Evolutionary conservation across 768 basidiomycete species (phyloP).

Genomic region (Stropharia rugosoannulata): DNA sequence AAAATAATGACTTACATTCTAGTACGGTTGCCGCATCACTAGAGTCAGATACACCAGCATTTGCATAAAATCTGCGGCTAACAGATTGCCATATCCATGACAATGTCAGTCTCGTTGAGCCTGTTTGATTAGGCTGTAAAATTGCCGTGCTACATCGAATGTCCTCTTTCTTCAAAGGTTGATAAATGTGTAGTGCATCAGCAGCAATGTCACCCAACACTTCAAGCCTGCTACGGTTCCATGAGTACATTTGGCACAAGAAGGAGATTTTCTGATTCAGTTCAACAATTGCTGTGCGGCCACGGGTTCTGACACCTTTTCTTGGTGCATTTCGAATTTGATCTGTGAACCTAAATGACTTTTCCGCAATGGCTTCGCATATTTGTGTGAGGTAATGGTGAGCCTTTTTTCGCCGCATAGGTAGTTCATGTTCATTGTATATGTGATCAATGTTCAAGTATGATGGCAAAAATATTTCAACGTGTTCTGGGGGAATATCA

Average conservation of each 20-base stretch:
- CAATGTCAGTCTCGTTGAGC: neutral
- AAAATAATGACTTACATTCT: neutral
- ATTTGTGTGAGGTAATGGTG: neutral
- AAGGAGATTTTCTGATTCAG: neutral
- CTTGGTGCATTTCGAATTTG: neutral
- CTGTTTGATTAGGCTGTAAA: neutral
- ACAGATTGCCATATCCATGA: neutral
- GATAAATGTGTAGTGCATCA: neutral
- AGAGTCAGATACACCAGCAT: neutral
- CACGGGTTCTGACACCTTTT: neutral
- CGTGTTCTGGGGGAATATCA: too few species aligned
- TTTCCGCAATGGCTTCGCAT: neutral
- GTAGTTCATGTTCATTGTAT: too few species aligned
- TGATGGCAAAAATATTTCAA: too few species aligned
- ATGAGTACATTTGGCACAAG: neutral
- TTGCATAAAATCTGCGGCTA: neutral
- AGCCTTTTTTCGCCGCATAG: too few species aligned
- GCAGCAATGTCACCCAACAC: neutral
- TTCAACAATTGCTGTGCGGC: neutral
- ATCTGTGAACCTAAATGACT: neutral
- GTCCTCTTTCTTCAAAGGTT: neutral
- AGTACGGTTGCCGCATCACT: neutral
- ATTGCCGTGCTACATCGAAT: neutral
- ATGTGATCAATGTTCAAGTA: too few species aligned
- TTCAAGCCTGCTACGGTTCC: neutral